Base-by-base conservation (phyloP, 2,329 filamentous ascomycete species). In the Ophiostoma quercus region DNA sequence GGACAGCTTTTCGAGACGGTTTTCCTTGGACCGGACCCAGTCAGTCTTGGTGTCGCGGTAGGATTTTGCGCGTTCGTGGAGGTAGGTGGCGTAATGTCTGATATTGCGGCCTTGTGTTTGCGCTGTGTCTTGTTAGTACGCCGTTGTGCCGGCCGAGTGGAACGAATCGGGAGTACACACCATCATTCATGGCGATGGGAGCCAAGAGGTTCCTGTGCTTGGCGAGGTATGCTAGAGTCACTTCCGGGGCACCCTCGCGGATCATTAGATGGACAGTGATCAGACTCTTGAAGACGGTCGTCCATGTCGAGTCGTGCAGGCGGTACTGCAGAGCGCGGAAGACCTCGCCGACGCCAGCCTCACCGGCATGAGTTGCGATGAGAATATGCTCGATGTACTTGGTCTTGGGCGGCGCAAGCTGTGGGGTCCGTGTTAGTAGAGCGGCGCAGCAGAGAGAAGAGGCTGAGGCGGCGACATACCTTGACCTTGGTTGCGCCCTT, bases 371-470 rank as follows among this genome's bases (percentile, higher is more conserved):
- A 51, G 95, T 99, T 73, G 95, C 94, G 74, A 97, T 86, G 70
- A 99, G 87, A 77, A 99, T 97, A 78, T 97, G 93, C 80, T 99
- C 95, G 83, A 99, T 96, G 83, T 98, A 99, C 82, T 99, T 99
- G 70, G 94, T 95, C 83, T 99, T 99, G 68, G 95, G 95, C 73
- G 95, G 92, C 74, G 95, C 95, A 81, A 94, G 91, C 92, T 96
- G 34, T 37, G 67, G 67, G 25, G 39, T 63, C 54, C 34, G 2
- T 1, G 29, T 57, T 7, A 57, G 62, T 7, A 1, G 47, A 19
- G 29, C 62, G 25, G 22, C 25, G 41, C 16, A 4, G 34, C 19
- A 47, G 63, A 22, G 14, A 0, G n/a, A 65, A 41, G 65, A 14
- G 41, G 22, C 25, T 19, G 2, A 5, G 29, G 16, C n/a, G n/a